These are phyloP conservation scores for Acacia acuminata DNA, from an alignment of 306 rosid genomes.

Conservation along the genomic window DNA sequence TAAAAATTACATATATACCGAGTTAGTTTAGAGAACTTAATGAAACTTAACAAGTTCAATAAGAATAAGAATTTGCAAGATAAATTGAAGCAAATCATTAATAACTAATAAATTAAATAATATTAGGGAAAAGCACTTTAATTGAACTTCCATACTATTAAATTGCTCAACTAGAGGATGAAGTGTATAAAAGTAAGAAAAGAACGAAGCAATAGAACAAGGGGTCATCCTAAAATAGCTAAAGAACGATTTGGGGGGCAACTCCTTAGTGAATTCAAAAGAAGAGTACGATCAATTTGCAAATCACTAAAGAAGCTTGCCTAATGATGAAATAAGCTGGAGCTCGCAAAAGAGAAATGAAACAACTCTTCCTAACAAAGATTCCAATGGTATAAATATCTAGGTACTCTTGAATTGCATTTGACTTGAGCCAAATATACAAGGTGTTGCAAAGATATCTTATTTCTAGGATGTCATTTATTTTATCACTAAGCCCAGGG, in stretches of 20 bases:
- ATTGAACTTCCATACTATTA: constrained; percentile 4
- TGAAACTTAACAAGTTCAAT: not conserved
- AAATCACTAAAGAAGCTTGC: too few species aligned
- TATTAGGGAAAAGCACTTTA: not conserved
- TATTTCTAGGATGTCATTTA: too few species aligned
- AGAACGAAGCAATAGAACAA: not conserved
- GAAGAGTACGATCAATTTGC: not conserved
- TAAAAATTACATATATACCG: constrained; percentile 14
- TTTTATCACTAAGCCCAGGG: too few species aligned
- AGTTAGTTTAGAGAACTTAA: constrained; percentile 5
- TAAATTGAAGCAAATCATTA: constrained; percentile 18
- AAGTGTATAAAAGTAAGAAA: not conserved
- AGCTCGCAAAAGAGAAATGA: too few species aligned
- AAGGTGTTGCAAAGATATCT: too few species aligned
- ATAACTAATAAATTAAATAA: not conserved
- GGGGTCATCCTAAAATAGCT: not conserved
- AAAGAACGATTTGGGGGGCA: not conserved
- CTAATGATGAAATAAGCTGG: too few species aligned
- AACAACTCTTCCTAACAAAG: too few species aligned
- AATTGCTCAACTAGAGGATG: too few species aligned
- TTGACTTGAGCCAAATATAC: too few species aligned
- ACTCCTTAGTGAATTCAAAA: not conserved
- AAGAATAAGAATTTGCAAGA: not conserved
- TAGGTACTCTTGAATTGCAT: too few species aligned
- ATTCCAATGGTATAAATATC: too few species aligned